These are phyloP conservation scores for Limtongozyma cylindracea DNA, from an alignment of 805 yeast species.

Conservation along the genomic window DNA sequence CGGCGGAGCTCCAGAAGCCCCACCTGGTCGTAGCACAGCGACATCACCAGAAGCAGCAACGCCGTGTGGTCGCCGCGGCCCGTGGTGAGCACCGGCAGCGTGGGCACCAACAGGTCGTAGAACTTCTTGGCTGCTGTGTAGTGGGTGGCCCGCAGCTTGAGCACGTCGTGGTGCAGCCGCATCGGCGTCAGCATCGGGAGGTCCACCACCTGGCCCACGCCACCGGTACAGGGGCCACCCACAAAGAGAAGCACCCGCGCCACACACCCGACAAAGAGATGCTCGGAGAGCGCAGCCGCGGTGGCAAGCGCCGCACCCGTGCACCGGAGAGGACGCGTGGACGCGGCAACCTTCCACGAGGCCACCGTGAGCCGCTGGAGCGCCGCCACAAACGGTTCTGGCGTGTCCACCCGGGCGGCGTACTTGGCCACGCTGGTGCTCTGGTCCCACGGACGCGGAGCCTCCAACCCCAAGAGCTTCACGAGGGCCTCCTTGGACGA, in stretches of 20 bases:
- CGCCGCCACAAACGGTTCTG: constrained; percentile 9
- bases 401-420: constrained; percentile 4
- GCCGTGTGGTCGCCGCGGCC: no score
- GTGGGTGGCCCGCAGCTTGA: no score
- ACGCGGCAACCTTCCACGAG: constrained; percentile 20
- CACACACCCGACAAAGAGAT: constrained; percentile 18
- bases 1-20: constrained; percentile 45
- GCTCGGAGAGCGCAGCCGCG: constrained; percentile 30
- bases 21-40: constrained; percentile 38
- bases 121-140: constrained; percentile 15
- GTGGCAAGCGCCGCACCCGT: constrained; percentile 28
- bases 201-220: constrained; percentile 37
- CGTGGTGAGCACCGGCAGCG: constrained; percentile 15
- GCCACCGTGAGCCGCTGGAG: constrained; percentile 22
- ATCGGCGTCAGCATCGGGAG: constrained; percentile 31
- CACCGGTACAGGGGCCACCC: constrained; percentile 42
- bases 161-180: constrained; percentile 39
- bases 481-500: constrained; percentile 22
- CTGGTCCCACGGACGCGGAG: constrained; percentile 4
- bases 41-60: constrained; percentile 27
- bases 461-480: constrained; percentile 16
- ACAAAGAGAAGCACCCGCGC: constrained; percentile 26
- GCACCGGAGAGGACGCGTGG: constrained; percentile 23
- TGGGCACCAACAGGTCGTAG: constrained; percentile 24
- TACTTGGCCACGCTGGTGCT: constrained; percentile 4